Percentiles rank a stretch among this genome's conserved stretches.
Evolutionary conservation across 2,329 filamentous ascomycete genomes (phyloP).

Genomic region (Hirsutella thompsonii): DNA sequence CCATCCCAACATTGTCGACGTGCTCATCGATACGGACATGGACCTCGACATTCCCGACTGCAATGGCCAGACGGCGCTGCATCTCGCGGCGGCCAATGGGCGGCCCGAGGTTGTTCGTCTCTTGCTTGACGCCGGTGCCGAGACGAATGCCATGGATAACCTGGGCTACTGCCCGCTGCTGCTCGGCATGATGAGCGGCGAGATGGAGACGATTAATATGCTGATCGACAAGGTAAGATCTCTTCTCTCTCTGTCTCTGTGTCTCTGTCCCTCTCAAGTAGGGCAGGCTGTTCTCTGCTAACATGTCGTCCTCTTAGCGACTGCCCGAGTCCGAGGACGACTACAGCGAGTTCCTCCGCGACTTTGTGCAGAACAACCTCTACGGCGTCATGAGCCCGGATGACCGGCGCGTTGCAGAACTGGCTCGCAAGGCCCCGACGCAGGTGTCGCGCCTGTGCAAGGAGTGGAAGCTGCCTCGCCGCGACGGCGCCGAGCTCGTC

Average conservation of each 20-base stretch:
- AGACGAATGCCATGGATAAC: not conserved
- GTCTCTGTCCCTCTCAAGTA: too few species aligned
- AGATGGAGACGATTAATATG: not conserved
- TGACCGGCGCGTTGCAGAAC: not conserved
- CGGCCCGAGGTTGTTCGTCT: not conserved
- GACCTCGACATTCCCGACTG: not conserved
- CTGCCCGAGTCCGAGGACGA: not conserved
- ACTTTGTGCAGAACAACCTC: not conserved
- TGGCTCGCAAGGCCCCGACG: not conserved
- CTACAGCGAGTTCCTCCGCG: not conserved
- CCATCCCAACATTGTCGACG: not conserved
- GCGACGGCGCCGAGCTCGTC: not conserved
- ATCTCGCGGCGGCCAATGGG: not conserved
- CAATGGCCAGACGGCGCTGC: not conserved
- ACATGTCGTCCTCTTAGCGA: not conserved
- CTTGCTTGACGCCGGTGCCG: not conserved
- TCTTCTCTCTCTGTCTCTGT: not conserved
- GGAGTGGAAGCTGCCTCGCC: not conserved
- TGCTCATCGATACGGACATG: not conserved
- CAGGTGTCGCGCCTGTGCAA: not conserved
- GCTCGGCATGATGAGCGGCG: not conserved
- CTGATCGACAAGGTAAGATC: not conserved
- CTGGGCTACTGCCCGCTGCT: not conserved
- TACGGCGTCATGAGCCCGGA: not conserved
- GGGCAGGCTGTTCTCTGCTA: not conserved